Evolutionary conservation across 1,139 yeast genomes (phyloP).

Genomic region (Citeromyces siamensis): DNA sequence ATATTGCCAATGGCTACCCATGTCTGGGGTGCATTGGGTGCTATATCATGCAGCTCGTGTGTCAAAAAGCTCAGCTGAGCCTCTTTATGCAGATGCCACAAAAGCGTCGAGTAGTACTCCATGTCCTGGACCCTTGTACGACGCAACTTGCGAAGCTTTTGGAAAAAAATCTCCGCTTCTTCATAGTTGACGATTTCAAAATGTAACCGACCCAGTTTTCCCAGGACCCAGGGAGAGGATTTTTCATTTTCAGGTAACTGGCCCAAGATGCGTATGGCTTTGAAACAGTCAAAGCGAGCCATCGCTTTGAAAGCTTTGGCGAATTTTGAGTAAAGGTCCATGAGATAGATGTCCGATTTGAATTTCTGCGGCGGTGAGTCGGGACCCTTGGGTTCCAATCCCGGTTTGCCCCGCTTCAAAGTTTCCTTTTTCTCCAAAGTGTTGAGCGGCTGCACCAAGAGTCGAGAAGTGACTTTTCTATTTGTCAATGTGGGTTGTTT

Average conservation of each 20-base stretch:
- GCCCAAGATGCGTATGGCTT: constrained; percentile 62
- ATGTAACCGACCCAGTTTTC: constrained; percentile 69
- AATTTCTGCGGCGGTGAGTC: background rate
- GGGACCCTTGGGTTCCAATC: background rate
- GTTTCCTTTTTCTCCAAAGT: constrained; percentile 8
- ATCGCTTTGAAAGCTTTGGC: constrained; percentile 59
- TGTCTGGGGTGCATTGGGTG: constrained; percentile 60
- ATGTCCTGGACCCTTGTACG: constrained; percentile 79
- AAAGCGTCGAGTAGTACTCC: constrained; percentile 81
- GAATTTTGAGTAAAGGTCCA: constrained; percentile 41
- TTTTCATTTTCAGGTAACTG: constrained; percentile 51
- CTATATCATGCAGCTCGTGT: constrained; percentile 64
- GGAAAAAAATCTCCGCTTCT: constrained; percentile 56
- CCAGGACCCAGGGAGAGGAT: constrained; percentile 77
- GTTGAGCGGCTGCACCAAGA: constrained; percentile 33
- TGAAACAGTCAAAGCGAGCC: constrained; percentile 63
- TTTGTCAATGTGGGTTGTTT: constrained; percentile 17
- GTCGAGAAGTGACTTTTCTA: constrained; percentile 36
- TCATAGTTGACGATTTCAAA: constrained; percentile 84
- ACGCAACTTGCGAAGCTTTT: constrained; percentile 51
- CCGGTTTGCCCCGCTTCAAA: constrained; percentile 1
- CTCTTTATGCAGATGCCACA: constrained; percentile 88
- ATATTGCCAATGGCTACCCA: constrained; percentile 93
- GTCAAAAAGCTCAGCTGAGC: constrained; percentile 73
- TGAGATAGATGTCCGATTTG: constrained; percentile 20